phyloP scores from a whole-genome alignment of 2,329 filamentous ascomycete species.

The Geosmithia putterillii region DNA sequence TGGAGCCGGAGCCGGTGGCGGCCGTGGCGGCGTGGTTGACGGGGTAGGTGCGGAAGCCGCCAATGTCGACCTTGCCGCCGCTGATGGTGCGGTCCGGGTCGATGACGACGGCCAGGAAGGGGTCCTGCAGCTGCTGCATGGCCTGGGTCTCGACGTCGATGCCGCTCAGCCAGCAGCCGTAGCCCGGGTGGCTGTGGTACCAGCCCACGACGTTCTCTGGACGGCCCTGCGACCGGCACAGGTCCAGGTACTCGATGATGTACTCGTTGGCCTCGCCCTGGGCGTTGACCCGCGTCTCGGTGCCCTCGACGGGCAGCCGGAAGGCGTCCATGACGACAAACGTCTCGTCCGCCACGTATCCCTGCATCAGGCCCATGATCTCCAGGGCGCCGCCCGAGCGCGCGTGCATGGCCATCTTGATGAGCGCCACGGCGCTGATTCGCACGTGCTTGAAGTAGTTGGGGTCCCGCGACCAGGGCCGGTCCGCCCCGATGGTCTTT shows the following conservation, averaged over 20 bases:
- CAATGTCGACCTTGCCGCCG: constrained; percentile 92
- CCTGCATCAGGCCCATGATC: constrained; percentile 97
- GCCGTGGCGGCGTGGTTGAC: constrained; percentile 45
- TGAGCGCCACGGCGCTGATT: constrained; percentile 82
- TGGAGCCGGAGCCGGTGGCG: background rate
- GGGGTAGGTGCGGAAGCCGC: constrained; percentile 87
- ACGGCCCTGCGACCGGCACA: constrained; percentile 62
- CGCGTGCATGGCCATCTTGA: constrained; percentile 99
- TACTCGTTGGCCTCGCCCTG: constrained; percentile 96
- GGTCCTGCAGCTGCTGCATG: constrained; percentile 78
- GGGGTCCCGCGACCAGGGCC: constrained; percentile 68
- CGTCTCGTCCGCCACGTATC: constrained; percentile 73
- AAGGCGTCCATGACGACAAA: constrained; percentile 93
- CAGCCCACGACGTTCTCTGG: constrained; percentile 91
- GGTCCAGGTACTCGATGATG: constrained; percentile 73
- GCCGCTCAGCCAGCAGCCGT: constrained; percentile 94
- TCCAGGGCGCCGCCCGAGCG: constrained; percentile 87
- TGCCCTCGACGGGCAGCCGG: constrained; percentile 87
- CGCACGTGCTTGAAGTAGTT: constrained; percentile 89
- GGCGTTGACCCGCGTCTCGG: constrained; percentile 95
- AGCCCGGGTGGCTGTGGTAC: constrained; percentile 97
- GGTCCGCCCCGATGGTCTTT: constrained; percentile 48
- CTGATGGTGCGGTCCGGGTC: constrained; percentile 93
- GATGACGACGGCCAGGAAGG: constrained; percentile 90
- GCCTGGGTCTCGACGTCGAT: constrained; percentile 88